Base-by-base conservation (phyloP, 495 filamentous ascomycete genomes). In the Poronia punctata region DNA sequence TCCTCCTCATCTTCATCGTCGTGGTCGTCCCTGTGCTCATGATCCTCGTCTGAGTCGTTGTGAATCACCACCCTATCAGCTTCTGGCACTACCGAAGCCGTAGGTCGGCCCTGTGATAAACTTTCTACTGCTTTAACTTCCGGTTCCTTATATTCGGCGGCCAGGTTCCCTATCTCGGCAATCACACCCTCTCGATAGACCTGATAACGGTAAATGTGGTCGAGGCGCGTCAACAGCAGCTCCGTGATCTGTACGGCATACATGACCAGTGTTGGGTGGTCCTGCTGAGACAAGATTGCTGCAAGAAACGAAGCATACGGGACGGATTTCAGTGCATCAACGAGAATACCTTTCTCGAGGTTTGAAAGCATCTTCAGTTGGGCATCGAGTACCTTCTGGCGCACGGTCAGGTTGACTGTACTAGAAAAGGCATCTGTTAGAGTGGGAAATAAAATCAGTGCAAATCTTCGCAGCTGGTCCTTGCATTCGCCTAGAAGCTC, bases 281-380 rank as follows among this genome's bases (percentile, higher is more conserved):
- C 93, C 56, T 93, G 85, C 54, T 97, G 93, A 2, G 92, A 95
- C 11, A 99, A 75, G 53, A 99, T 97, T 0, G 93, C 83, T 4
- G 92, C 92, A 18, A 99, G 63, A 60, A 93, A 95, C 1, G 93
- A 99, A n/a, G 93, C 88, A 61, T 97, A 99, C 4, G 92, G 84
- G 4, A 97, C 88, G 8, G 84, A 72, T n/a, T 84, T 84, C 12
- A 99, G 65, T 26, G 92, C 82, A 36, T 94, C 90, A 42, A 86
- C 76, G 10, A 99, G 73, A 30, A 99, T 84, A 24, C 74, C 71
- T 8, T 75, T 72, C 52, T 96, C 89, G 14, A 97, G 55, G 48
- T 95, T 94, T n/a, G 88, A 95, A 9, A 99, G 76, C 88, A 99
- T 97, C 66, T 97, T 96, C 21, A 97, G 69, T 49, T 99, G 93